phyloP scores from a whole-genome alignment of 345 rosid genomes.

The Psidium friedrichsthalianum region DNA sequence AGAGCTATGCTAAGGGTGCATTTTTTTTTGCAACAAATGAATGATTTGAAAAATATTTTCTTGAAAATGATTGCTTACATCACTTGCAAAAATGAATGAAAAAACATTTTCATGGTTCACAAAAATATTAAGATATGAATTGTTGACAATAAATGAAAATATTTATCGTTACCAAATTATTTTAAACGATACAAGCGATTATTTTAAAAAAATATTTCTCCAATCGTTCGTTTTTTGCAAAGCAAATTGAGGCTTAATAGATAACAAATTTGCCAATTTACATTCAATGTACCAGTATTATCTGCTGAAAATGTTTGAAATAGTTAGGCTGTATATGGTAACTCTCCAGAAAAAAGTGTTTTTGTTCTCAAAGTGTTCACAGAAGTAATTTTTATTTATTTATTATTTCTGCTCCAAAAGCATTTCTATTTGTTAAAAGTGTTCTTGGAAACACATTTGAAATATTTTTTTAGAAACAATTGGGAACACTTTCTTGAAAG shows the following conservation, averaged over 20 bases:
- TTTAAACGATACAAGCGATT: fast-evolving
- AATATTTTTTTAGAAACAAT: no score
- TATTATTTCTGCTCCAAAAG: no score
- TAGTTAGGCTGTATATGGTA: no score
- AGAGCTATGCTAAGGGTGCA: fast-evolving
- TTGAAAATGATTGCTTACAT: fast-evolving
- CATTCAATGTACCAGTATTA: background rate
- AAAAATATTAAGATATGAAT: background rate
- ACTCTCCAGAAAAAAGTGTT: no score
- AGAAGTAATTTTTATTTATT: no score
- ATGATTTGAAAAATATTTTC: background rate
- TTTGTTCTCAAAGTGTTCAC: no score
- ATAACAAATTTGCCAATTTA: background rate
- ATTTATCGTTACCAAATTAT: background rate
- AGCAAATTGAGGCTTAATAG: background rate
- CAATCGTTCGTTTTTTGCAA: background rate
- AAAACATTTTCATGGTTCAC: fast-evolving
- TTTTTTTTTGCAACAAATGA: background rate
- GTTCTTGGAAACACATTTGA: no score
- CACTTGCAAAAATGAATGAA: background rate
- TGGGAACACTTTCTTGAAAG: no score
- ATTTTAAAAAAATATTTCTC: background rate
- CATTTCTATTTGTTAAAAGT: no score
- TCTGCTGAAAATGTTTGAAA: background rate
- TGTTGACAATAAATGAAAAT: background rate